Evolutionary conservation across 352 stramenopile genomes (phyloP).

Genomic region (Pythium grandisporangium): DNA sequence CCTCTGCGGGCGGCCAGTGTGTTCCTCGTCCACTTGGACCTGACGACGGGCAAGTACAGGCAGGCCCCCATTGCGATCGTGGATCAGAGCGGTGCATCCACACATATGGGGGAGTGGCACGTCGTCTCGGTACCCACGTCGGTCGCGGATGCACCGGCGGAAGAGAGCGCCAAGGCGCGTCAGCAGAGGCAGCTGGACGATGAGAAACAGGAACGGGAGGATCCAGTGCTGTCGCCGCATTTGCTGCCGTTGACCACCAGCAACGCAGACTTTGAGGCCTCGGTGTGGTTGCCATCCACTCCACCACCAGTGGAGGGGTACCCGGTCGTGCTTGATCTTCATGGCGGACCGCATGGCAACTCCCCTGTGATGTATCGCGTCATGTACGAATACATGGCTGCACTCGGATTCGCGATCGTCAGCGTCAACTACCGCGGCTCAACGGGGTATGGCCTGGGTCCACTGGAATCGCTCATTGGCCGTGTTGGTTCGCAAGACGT

Average conservation of each 20-base stretch:
- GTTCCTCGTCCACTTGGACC: conserved; percentile 41
- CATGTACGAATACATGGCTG: conserved; percentile 87
- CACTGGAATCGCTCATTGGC: conserved; percentile 86
- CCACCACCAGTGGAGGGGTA: conserved; percentile 24
- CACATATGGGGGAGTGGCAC: conserved; percentile 51
- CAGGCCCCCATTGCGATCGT: conserved; percentile 28
- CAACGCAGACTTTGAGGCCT: conserved; percentile 60
- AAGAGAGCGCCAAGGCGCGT: conserved; percentile 24
- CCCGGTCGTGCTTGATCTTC: conserved; percentile 79
- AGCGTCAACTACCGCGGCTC: conserved; percentile 95
- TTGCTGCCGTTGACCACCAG: conserved; percentile 40
- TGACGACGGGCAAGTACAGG: conserved; percentile 26
- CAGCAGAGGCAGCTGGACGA: conserved; percentile 15
- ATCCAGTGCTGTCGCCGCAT: conserved; percentile 29
- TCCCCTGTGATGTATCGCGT: conserved; percentile 82
- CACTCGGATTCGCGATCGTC: conserved; percentile 86
- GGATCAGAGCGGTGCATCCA: conserved; percentile 22
- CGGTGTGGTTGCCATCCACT: conserved; percentile 50
- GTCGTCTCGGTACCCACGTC: conserved; percentile 38
- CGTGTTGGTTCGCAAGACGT: conserved; percentile 91
- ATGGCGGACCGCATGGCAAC: conserved; percentile 90
- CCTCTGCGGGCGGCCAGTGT: conserved; percentile 45
- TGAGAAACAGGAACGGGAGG: too few relatives aligned
- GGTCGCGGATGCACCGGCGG: conserved; percentile 32
- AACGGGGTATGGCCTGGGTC: conserved; percentile 87